Evolutionary conservation across 1,284 basidiomycete species (phyloP).

Genomic region (Binderoboletus segoi): DNA sequence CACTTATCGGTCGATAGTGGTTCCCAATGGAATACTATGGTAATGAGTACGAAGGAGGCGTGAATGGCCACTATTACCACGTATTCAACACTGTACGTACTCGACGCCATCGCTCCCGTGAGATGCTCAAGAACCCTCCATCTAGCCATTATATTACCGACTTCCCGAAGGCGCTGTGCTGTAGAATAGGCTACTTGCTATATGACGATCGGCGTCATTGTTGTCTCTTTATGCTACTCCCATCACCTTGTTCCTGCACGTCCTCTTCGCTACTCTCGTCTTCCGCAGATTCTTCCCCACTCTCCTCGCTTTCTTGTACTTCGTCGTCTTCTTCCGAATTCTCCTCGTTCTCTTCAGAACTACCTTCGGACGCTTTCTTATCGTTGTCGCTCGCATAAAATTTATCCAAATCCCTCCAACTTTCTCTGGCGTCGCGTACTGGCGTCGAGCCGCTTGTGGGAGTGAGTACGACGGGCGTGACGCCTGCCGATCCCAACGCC

Average conservation of each 20-base stretch:
- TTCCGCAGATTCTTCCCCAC: constrained; percentile 30
- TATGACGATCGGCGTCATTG: constrained; percentile 20
- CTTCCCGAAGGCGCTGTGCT: constrained; percentile 55
- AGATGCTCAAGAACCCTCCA: constrained; percentile 3
- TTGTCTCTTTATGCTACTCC: constrained; percentile 9
- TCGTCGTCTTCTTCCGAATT: constrained; percentile 38
- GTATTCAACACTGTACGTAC: constrained; percentile 67
- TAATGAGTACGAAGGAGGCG: constrained; percentile 52
- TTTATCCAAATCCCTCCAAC: constrained; percentile 65
- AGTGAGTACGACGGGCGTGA: constrained; percentile 53
- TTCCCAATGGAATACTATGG: constrained; percentile 74
- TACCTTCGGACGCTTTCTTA: constrained; percentile 24
- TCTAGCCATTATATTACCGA: constrained; percentile 70
- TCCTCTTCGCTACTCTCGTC: constrained; percentile 28
- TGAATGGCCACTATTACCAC: constrained; percentile 74
- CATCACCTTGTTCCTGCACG: constrained; percentile 8
- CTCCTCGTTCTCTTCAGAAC: constrained; percentile 26
- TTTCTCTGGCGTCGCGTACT: constrained; percentile 42
- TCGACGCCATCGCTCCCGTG: not conserved
- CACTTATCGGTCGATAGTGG: constrained; percentile 50
- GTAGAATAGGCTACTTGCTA: constrained; percentile 32
- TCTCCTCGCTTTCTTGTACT: constrained; percentile 38
- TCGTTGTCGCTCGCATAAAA: constrained; percentile 58
- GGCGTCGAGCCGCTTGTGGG: constrained; percentile 50
- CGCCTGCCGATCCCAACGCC: constrained; percentile 18